These are phyloP conservation scores for Antarctomyces pellizariae DNA, from an alignment of 495 filamentous ascomycete species.

Conservation along the genomic window DNA sequence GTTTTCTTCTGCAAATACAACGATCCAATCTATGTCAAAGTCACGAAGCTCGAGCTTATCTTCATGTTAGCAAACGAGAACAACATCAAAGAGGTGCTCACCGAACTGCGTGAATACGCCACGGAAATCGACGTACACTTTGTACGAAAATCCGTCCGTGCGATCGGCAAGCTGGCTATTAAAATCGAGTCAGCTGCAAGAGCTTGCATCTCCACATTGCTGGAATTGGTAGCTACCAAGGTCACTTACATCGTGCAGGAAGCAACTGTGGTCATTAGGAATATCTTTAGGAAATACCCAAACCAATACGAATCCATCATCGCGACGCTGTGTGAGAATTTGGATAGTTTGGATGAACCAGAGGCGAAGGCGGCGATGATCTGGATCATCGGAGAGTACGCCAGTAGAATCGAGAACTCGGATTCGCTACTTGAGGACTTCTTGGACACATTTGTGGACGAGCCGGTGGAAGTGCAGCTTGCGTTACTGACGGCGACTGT, in stretches of 20 bases:
- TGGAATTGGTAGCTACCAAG: constrained; percentile 92
- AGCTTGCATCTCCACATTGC: constrained; percentile 74
- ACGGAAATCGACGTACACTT: constrained; percentile 99
- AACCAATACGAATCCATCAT: constrained; percentile 98
- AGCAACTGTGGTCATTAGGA: constrained; percentile 96
- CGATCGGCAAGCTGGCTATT: constrained; percentile 94
- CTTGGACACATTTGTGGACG: constrained; percentile 75
- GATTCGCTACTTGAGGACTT: constrained; percentile 90
- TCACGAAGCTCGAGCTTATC: constrained; percentile 94
- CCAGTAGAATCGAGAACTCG: constrained; percentile 86
- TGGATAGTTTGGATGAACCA: constrained; percentile 95
- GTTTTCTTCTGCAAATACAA: constrained; percentile 99
- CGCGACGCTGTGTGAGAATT: constrained; percentile 77
- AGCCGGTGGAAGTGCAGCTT: constrained; percentile 85
- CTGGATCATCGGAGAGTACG: constrained; percentile 98
- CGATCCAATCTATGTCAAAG: constrained; percentile 98
- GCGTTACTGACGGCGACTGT: constrained; percentile 90
- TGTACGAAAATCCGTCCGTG: constrained; percentile 89
- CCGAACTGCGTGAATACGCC: constrained; percentile 89
- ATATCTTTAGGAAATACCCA: constrained; percentile 98
- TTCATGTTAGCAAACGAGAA: constrained; percentile 96
- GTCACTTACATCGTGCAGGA: constrained; percentile 99
- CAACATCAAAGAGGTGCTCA: constrained; percentile 88
- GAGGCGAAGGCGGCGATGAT: constrained; percentile 99
- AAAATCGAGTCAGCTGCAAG: constrained; percentile 91